Percentiles rank a stretch among this genome's conserved stretches.
Evolutionary conservation across 2,329 filamentous ascomycete genomes (phyloP).

Genomic region (Fusarium sp.): DNA sequence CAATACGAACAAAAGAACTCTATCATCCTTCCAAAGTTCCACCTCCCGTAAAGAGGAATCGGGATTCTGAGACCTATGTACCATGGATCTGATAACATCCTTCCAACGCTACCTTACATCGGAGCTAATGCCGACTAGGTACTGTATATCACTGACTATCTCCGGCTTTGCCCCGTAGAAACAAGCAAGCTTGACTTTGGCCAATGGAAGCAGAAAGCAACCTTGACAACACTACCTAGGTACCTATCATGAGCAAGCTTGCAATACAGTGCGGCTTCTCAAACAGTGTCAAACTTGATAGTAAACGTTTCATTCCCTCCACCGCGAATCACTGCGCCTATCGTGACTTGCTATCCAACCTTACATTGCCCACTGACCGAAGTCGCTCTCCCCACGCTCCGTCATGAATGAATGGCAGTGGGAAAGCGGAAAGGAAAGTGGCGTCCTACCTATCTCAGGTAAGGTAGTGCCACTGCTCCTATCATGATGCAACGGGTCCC

Average conservation of each 20-base stretch:
- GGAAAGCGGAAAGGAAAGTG: constrained; percentile 8
- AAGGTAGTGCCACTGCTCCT: background rate
- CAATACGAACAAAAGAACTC: constrained; percentile 10
- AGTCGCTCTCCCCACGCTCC: constrained; percentile 20
- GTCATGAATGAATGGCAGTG: constrained; percentile 19
- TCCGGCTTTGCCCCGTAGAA: background rate
- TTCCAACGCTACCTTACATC: constrained; percentile 34
- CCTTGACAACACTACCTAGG: background rate
- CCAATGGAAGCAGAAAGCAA: constrained; percentile 11
- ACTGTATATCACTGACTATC: background rate
- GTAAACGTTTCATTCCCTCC: constrained; percentile 35
- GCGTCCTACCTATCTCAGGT: background rate
- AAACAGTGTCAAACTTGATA: constrained; percentile 18
- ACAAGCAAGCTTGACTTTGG: background rate
- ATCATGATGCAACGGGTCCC: constrained; percentile 29
- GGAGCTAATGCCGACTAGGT: constrained; percentile 4
- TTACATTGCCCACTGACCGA: constrained; percentile 21
- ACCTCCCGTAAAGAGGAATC: background rate
- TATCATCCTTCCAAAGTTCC: background rate
- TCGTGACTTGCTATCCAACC: constrained; percentile 15
- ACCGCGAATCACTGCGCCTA: background rate
- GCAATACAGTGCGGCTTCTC: constrained; percentile 32
- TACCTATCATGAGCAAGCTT: constrained; percentile 11
- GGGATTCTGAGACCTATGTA: background rate
- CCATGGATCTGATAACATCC: constrained; percentile 27